phyloP scores from a whole-genome alignment of 176 grass and related monocot species.

The Urochloa ruziziensis region DNA sequence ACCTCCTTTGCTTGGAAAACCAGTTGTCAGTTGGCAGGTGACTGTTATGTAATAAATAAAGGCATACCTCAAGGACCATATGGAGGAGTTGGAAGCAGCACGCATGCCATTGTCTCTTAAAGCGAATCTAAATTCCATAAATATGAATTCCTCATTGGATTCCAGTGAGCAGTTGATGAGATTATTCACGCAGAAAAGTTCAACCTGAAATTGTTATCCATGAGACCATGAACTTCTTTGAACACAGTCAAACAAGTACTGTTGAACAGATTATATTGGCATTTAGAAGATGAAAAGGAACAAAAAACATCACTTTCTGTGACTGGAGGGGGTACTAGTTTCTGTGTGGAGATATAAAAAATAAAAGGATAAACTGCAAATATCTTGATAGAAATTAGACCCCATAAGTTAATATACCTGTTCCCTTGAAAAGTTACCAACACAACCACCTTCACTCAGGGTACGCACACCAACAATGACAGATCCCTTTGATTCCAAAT shows the following conservation, averaged over 20 bases:
- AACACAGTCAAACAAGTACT: background rate
- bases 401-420: conserved; percentile 43
- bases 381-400: background rate
- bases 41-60: conserved; percentile 18
- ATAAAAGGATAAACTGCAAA: background rate
- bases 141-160: conserved; percentile 96
- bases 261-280: background rate
- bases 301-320: background rate
- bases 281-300: background rate
- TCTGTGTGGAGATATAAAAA: background rate
- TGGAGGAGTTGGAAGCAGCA: conserved; percentile 97
- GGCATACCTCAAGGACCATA: conserved; percentile 97
- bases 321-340: background rate
- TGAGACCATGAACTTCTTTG: background rate
- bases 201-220: conserved; percentile 60
- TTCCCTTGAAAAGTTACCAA: conserved; percentile 98
- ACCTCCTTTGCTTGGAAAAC: background rate
- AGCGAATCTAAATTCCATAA: conserved; percentile 97
- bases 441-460: conserved; percentile 98
- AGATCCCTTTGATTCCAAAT: conserved; percentile 80
- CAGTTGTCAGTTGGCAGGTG: conserved; percentile 5
- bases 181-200: conserved; percentile 99
- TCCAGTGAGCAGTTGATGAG: conserved; percentile 97
- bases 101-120: conserved; percentile 98
- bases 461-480: conserved; percentile 97